Evolutionary conservation across 2,329 filamentous ascomycete genomes (phyloP).

Genomic region (Pseudopyricularia cyperi): DNA sequence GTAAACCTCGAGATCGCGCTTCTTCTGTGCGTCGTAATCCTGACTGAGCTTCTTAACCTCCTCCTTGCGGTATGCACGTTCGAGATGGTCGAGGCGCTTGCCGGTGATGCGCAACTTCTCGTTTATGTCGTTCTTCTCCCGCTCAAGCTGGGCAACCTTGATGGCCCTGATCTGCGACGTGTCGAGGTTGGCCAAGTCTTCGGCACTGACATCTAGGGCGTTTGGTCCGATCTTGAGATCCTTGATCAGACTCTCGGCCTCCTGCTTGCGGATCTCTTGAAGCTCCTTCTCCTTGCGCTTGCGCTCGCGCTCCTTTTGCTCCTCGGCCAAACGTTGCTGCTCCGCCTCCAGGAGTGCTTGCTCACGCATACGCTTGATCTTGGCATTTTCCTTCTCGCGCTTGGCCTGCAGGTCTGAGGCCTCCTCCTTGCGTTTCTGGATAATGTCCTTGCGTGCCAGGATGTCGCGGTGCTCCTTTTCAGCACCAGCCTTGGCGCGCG

Average conservation of each 20-base stretch:
- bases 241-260: slow-evolving; percentile 82
- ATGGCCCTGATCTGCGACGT: slow-evolving; percentile 82
- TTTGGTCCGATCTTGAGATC: slow-evolving; percentile 86
- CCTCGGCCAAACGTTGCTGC: slow-evolving; percentile 75
- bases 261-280: slow-evolving; percentile 80
- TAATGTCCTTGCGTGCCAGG: slow-evolving; percentile 75
- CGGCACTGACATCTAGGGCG: slow-evolving; percentile 59
- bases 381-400: slow-evolving; percentile 86
- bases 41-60: slow-evolving; percentile 81
- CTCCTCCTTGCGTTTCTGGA: slow-evolving; percentile 93
- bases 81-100: slow-evolving; percentile 93
- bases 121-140: slow-evolving; percentile 92
- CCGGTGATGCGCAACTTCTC: slow-evolving; percentile 83
- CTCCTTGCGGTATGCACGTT: slow-evolving; percentile 92
- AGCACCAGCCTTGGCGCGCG: slow-evolving; percentile 74
- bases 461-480: slow-evolving; percentile 82
- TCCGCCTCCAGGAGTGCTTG: slow-evolving; percentile 86
- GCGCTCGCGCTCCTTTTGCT: slow-evolving; percentile 81
- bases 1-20: slow-evolving; percentile 66
- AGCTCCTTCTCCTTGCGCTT: slow-evolving; percentile 77
- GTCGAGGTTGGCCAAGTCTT: slow-evolving; percentile 76
- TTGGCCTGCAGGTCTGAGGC: slow-evolving; percentile 79
- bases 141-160: slow-evolving; percentile 90
- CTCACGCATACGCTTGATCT: slow-evolving; percentile 72
- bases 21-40: slow-evolving; percentile 75